Evolutionary conservation across 495 filamentous ascomycete genomes (phyloP).

Genomic region (Trichoderma virens): DNA sequence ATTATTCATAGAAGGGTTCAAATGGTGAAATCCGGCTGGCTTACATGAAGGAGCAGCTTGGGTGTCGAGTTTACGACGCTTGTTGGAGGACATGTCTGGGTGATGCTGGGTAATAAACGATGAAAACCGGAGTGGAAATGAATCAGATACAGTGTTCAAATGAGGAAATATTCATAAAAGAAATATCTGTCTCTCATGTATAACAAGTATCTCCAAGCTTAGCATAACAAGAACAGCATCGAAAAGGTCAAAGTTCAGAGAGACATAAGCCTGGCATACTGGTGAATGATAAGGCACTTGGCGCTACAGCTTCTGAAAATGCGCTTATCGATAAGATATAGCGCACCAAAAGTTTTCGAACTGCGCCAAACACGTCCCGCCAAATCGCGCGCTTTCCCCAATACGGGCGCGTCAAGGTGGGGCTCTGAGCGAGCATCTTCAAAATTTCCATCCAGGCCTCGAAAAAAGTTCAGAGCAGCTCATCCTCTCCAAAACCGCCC

Average conservation of each 20-base stretch:
- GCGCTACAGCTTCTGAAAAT: not conserved
- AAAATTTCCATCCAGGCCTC: constrained; percentile 1
- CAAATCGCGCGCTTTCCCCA: not conserved
- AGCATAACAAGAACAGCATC: no score
- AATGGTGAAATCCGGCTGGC: not conserved
- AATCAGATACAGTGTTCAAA: not conserved
- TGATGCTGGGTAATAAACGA: not conserved
- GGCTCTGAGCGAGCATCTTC: not conserved
- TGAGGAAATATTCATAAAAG: not conserved
- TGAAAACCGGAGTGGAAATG: not conserved
- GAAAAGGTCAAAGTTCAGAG: no score
- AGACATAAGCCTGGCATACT: no score
- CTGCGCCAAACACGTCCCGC: constrained; percentile 5
- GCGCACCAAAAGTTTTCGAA: constrained; percentile 1
- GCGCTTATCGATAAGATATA: not conserved
- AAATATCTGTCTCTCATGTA: no score
- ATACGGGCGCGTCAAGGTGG: not conserved
- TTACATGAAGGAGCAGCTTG: constrained; percentile 6
- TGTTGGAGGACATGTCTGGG: constrained; percentile 8
- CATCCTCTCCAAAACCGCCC: constrained; percentile 10
- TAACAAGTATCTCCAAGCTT: no score
- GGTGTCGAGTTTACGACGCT: constrained; percentile 8
- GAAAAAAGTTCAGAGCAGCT: constrained; percentile 15
- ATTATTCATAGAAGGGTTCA: not conserved
- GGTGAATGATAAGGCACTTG: not conserved